Percentiles rank a stretch among this genome's conserved stretches.
These are phyloP conservation scores for Fusarium sp. DNA, from an alignment of 2,329 filamentous ascomycete species.

Conservation along the genomic window DNA sequence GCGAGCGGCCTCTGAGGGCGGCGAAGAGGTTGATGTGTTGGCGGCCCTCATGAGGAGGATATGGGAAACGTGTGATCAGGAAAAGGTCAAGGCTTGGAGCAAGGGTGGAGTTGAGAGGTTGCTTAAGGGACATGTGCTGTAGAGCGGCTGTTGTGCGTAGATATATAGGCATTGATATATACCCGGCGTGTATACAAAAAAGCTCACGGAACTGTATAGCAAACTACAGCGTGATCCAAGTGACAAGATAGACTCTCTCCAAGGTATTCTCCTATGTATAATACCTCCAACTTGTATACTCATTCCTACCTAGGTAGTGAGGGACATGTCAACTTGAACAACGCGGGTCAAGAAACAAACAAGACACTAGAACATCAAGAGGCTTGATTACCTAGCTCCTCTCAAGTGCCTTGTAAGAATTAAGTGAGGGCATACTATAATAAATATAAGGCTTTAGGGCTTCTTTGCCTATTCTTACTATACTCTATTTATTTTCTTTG, in stretches of 20 bases:
- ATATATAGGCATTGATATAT: slow-evolving; percentile 15
- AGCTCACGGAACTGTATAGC: background rate
- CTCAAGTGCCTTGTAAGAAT: background rate
- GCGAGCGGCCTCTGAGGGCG: slow-evolving; percentile 55
- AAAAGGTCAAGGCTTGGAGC: slow-evolving; percentile 76
- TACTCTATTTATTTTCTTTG: background rate
- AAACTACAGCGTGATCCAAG: background rate
- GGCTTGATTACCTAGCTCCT: background rate
- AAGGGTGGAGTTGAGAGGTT: slow-evolving; percentile 57
- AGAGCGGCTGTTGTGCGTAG: background rate
- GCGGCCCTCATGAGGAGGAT: slow-evolving; percentile 68
- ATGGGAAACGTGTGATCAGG: slow-evolving; percentile 74
- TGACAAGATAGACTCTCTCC: background rate
- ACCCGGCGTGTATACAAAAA: slow-evolving; percentile 30
- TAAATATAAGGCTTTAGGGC: background rate
- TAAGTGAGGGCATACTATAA: background rate
- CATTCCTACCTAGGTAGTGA: background rate
- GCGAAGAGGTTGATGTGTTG: slow-evolving; percentile 62
- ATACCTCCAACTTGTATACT: background rate
- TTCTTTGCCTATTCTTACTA: background rate
- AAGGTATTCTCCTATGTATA: background rate
- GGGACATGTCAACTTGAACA: background rate
- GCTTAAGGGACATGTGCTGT: slow-evolving; percentile 28
- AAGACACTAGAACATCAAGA: background rate
- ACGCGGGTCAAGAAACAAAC: background rate